A percentile compares a stretch with the other conserved stretches of the same genome.
Evolutionary conservation across 208 protist genomes (phyloP).

Genomic region (Leptomonas pyrrhocoris): DNA sequence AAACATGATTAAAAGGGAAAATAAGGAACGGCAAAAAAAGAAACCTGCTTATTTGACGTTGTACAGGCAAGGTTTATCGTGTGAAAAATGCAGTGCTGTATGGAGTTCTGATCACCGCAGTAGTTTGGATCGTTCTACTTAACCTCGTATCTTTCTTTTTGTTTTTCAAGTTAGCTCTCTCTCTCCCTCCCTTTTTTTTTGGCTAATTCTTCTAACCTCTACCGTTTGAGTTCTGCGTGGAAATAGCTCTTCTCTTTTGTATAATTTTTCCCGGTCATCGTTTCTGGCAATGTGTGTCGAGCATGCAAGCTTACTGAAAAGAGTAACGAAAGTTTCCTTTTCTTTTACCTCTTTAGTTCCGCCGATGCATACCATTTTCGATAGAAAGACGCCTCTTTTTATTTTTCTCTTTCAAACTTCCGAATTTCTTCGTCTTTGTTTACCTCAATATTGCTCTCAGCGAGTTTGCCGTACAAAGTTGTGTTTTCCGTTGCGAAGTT

Average conservation of each 20-base stretch:
- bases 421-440: not conserved
- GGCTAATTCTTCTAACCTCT: not conserved
- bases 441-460: not conserved
- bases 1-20: too few species aligned
- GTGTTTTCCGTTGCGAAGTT: not conserved
- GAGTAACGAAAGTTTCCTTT: not conserved
- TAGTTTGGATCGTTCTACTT: not conserved
- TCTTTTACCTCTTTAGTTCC: constrained; percentile 4
- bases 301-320: not conserved
- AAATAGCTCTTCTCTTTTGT: not conserved
- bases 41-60: too few species aligned
- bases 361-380: not conserved
- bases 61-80: too few species aligned
- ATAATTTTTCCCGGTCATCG: not conserved
- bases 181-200: not conserved
- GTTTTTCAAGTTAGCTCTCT: not conserved
- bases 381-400: not conserved
- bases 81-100: too few species aligned
- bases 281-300: not conserved
- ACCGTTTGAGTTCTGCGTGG: not conserved
- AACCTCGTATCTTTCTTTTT: not conserved
- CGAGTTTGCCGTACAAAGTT: not conserved
- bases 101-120: not conserved
- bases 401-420: not conserved
- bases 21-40: too few species aligned